Percentiles rank a stretch among this genome's conserved stretches.
phyloP scores from a whole-genome alignment of 805 yeast species.

The Ogataea glucozyma region DNA sequence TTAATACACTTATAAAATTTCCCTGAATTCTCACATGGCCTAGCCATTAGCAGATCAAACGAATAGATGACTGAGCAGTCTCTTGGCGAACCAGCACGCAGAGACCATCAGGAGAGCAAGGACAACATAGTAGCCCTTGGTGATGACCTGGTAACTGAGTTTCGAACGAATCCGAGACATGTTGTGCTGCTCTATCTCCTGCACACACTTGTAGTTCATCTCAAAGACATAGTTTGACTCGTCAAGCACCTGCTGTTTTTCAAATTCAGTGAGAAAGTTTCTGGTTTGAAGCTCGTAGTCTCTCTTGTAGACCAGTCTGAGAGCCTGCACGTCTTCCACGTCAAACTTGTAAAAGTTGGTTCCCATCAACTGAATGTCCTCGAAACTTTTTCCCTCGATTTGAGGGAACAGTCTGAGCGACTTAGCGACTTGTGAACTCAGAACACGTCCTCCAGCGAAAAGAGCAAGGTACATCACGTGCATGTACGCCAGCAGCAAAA shows the following conservation, averaged over 20 bases:
- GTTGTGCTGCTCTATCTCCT: conserved; percentile 70
- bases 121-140: conserved; percentile 51
- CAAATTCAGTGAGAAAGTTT: conserved; percentile 63
- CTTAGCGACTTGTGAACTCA: conserved; percentile 64
- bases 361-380: conserved; percentile 60
- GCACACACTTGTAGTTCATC: conserved; percentile 59
- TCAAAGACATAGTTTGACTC: conserved; percentile 67
- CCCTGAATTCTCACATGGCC: too few species aligned
- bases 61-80: conserved; percentile 28
- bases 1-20: background rate
- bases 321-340: conserved; percentile 58
- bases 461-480: conserved; percentile 84
- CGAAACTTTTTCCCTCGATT: conserved; percentile 62
- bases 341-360: conserved; percentile 74
- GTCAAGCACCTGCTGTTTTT: conserved; percentile 67
- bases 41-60: conserved; percentile 11
- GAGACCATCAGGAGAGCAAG: conserved; percentile 37
- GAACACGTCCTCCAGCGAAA: conserved; percentile 81
- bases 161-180: conserved; percentile 54
- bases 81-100: conserved; percentile 38
- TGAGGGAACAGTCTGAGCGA: conserved; percentile 77
- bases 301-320: conserved; percentile 67
- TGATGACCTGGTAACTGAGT: conserved; percentile 53
- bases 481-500: conserved; percentile 73
- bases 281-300: conserved; percentile 79